Base-by-base conservation (phyloP, 345 rosid species). In the Laguncularia racemosa region DNA sequence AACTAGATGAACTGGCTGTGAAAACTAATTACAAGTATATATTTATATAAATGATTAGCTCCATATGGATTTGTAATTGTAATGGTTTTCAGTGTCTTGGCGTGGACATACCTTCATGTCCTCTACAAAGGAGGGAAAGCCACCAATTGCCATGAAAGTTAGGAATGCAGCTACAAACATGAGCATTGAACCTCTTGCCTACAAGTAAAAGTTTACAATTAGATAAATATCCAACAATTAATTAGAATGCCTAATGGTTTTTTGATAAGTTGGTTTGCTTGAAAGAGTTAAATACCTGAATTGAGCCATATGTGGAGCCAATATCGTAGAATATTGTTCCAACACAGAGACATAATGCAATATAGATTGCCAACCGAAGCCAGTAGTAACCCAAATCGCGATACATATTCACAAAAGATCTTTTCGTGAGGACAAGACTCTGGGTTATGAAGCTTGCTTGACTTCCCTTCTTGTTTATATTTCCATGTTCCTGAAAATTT, bases 311-410 rank as follows among this genome's bases (percentile, higher is more conserved):
- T n/a, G 45, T 49, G 20, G 51, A 54, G 49, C 90, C 61, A 17
- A 67, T 50, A 6, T 60, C 40, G 7, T 60, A 19, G 55, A 54
- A 67, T 50, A 67, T 73, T 0, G 78, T 84, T 15, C 84, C 90
- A 5, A 79, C 68, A 16, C 87, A 79, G 12, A 84, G 55, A 45
- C 81, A 64, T 46, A 79, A 52, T 0, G 80, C 81, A 18, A 81
- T 49, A 17, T 84, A 77, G 61, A 79, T 68, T 12, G 66, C 83
- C 44, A 81, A 71, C 47, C 84, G 82, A 60, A 81, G 78, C 91
- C 85, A 81, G 43, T 81, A 84, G 52, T 81, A 84, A 19, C 85
- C 87, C 55, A 81, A 56, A 49, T 81, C 85, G 0, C 91, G 83
- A 14, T 71, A 77, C 87, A 84, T 84, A 74, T 84, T 79, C 47